A percentile compares a stretch with the other conserved stretches of the same genome.
These are phyloP conservation scores for Stachybotrys chartarum DNA, from an alignment of 2,329 filamentous ascomycete species.

Conservation along the genomic window DNA sequence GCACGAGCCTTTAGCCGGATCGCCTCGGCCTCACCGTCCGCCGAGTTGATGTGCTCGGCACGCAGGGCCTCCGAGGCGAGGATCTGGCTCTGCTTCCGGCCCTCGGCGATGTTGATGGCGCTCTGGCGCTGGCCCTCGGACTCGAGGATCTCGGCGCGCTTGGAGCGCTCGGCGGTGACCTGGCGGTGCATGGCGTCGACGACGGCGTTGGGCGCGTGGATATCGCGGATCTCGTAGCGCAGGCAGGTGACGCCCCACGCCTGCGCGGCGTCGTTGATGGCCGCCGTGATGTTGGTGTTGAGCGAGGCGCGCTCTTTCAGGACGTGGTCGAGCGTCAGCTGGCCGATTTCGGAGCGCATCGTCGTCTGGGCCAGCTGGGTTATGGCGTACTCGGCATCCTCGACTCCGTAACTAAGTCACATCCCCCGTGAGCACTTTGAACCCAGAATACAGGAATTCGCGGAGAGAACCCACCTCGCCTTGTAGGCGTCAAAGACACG, in stretches of 20 bases:
- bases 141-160: constrained; percentile 95
- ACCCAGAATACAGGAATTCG: not conserved
- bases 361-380: constrained; percentile 96
- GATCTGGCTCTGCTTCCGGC: constrained; percentile 94
- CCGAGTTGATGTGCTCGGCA: constrained; percentile 88
- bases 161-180: constrained; percentile 93
- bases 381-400: constrained; percentile 98
- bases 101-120: constrained; percentile 98
- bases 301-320: constrained; percentile 93
- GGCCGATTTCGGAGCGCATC: constrained; percentile 97
- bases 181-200: constrained; percentile 98
- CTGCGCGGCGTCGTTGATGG: constrained; percentile 95
- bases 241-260: constrained; percentile 96
- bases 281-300: constrained; percentile 97
- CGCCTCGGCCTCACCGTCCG: constrained; percentile 87
- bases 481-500: constrained; percentile 97
- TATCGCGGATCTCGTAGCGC: constrained; percentile 96
- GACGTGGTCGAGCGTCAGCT: constrained; percentile 92
- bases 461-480: constrained; percentile 58
- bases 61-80: constrained; percentile 87
- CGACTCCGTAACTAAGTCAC: constrained; percentile 75
- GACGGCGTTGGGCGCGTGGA: constrained; percentile 88
- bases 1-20: constrained; percentile 80
- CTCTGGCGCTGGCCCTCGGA: constrained; percentile 95
- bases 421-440: constrained; percentile 1